Conservation (phyloP, 2,329 filamentous ascomycete genomes). For the Stachybotrys echinatus region DNA sequence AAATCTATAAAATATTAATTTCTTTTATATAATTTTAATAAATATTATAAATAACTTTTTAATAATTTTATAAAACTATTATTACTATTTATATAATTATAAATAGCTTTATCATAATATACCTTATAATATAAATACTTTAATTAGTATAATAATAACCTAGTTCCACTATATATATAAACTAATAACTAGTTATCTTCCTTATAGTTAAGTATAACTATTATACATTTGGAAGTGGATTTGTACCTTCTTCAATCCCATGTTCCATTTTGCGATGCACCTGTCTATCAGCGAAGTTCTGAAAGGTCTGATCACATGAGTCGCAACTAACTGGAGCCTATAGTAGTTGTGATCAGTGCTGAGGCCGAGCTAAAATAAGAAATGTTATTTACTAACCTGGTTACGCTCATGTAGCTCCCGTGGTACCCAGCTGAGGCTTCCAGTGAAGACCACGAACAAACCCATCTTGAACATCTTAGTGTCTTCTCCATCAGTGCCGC, state of each 20-base stretch:
- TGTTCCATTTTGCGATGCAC: neutral
- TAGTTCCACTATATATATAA: no score
- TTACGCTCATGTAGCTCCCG: neutral
- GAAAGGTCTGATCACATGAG: neutral
- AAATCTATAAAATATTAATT: no score
- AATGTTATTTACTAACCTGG: neutral
- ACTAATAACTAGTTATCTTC: no score
- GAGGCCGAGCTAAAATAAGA: neutral
- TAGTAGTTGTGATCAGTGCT: neutral
- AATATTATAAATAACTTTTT: no score
- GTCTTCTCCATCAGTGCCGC: neutral
- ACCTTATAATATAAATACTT: no score
- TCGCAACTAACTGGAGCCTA: neutral
- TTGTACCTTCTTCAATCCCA: neutral
- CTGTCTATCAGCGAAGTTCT: neutral
- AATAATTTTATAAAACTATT: no score
- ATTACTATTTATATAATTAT: no score
- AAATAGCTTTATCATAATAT: no score
- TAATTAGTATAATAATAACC: no score
- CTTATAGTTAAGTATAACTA: neutral
- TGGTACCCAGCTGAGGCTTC: neutral
- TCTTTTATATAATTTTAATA: no score
- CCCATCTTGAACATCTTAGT: neutral
- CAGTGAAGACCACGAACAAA: neutral
- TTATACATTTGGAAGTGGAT: neutral